These are phyloP conservation scores for Brettanomyces sp. DNA, from an alignment of 805 yeast genomes.

Conservation along the genomic window DNA sequence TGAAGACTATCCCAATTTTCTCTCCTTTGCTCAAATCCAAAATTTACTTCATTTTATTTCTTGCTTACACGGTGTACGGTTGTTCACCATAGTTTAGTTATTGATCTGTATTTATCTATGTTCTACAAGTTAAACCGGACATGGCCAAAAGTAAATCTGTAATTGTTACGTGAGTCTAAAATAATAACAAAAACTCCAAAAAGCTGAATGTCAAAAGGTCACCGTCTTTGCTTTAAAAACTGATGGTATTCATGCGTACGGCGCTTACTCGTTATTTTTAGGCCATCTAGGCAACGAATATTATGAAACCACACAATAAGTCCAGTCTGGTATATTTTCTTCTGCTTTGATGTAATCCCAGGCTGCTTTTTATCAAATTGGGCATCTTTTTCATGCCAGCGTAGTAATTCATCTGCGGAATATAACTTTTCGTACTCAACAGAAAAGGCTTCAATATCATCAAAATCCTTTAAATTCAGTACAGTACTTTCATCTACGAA, in stretches of 20 bases:
- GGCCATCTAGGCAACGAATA: slow-evolving; percentile 21
- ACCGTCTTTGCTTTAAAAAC: not conserved
- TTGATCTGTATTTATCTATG: no score
- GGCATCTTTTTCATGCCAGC: slow-evolving; percentile 33
- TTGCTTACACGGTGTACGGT: no score
- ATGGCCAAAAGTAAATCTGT: no score
- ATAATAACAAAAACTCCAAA: no score
- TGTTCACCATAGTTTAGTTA: no score
- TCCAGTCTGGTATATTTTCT: slow-evolving; percentile 10
- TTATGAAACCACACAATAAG: slow-evolving; percentile 20
- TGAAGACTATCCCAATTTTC: no score
- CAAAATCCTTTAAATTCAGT: slow-evolving; percentile 35
- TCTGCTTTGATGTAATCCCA: not conserved
- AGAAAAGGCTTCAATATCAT: slow-evolving; percentile 44
- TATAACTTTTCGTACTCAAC: slow-evolving; percentile 35
- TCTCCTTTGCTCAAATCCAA: no score
- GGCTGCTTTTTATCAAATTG: slow-evolving; percentile 5
- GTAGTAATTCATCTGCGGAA: slow-evolving; percentile 22
- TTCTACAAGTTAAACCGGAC: no score
- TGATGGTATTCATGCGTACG: not conserved
- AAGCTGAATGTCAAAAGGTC: no score
- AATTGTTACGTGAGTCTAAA: no score
- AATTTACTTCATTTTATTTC: no score
- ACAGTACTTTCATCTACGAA: slow-evolving; percentile 20
- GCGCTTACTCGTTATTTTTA: slow-evolving; percentile 6